Percentiles rank a stretch among this genome's conserved stretches.
Evolutionary conservation across 2,329 filamentous ascomycete species (phyloP).

Genomic region (Cladophialophora psammophila): DNA sequence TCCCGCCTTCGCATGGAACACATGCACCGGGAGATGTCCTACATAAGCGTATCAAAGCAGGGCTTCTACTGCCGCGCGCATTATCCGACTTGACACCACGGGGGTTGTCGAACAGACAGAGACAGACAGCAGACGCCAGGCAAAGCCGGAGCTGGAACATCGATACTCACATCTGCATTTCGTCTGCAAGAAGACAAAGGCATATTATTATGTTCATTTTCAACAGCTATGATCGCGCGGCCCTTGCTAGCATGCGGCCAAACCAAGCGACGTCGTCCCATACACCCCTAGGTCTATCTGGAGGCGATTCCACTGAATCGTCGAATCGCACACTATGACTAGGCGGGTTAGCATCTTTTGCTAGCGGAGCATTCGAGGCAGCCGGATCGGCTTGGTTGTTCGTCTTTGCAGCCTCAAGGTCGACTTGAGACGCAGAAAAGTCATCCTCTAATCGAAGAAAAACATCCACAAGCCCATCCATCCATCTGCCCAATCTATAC

Average conservation of each 20-base stretch:
- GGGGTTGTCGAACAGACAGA: too few relatives aligned
- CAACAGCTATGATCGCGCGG: constrained; percentile 30
- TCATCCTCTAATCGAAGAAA: constrained; percentile 39
- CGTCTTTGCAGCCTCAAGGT: constrained; percentile 9
- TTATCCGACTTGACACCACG: too few relatives aligned
- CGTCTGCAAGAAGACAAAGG: not conserved
- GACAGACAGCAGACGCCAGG: not conserved
- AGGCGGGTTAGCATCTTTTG: constrained; percentile 5
- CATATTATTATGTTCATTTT: not conserved
- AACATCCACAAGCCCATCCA: constrained; percentile 63
- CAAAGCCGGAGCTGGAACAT: not conserved
- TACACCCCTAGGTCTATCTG: constrained; percentile 33
- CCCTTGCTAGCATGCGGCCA: constrained; percentile 37
- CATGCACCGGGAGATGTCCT: too few relatives aligned
- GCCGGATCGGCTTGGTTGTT: constrained; percentile 5
- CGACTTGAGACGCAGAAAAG: constrained; percentile 19
- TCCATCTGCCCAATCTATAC: constrained; percentile 64
- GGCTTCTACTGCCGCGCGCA: too few relatives aligned
- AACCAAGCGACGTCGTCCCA: constrained; percentile 42
- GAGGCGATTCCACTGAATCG: constrained; percentile 36
- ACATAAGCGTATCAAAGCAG: too few relatives aligned
- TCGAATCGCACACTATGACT: constrained; percentile 25
- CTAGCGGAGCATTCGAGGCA: constrained; percentile 1
- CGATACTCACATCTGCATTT: not conserved
- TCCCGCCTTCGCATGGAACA: too few relatives aligned